These are phyloP conservation scores for Phytophthora hybrid DNA, from an alignment of 352 stramenopile species.

Conservation along the genomic window DNA sequence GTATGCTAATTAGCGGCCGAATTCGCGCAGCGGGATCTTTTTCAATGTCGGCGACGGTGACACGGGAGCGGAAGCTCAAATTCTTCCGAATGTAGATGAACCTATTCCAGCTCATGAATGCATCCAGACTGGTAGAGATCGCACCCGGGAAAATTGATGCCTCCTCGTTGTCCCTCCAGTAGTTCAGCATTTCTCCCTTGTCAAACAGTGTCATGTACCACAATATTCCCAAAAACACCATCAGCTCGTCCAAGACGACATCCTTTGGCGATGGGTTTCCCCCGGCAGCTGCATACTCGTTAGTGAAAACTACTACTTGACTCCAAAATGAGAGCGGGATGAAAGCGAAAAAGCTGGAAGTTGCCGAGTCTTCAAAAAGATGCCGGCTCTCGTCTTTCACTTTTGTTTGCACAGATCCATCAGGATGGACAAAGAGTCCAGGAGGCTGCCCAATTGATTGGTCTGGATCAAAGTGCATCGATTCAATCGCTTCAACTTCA, in stretches of 20 bases:
- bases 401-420: slow-evolving; percentile 4
- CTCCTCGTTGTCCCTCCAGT: slow-evolving; percentile 10
- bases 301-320: slow-evolving; percentile 8
- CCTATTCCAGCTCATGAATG: neutral
- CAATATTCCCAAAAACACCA: neutral
- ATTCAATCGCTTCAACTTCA: neutral
- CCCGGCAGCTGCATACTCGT: neutral
- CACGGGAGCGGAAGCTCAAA: too few relatives aligned
- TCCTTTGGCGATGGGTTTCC: neutral
- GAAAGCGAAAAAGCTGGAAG: slow-evolving; percentile 17
- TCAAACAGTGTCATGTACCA: slow-evolving; percentile 10
- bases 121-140: neutral
- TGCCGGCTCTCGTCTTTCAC: neutral
- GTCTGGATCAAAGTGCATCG: slow-evolving; percentile 11
- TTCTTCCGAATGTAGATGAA: too few relatives aligned
- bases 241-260: neutral
- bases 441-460: neutral
- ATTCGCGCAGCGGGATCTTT: too few relatives aligned
- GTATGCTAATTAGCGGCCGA: too few relatives aligned
- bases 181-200: slow-evolving; percentile 17
- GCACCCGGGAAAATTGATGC: neutral
- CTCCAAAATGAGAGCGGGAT: slow-evolving; percentile 12
- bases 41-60: too few relatives aligned
- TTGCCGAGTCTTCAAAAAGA: slow-evolving; percentile 7
- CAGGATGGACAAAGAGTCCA: neutral